Percentiles rank a stretch among this genome's conserved stretches.
Evolutionary conservation across 306 rosid species (phyloP).

Genomic region (Luffa acutangula): DNA sequence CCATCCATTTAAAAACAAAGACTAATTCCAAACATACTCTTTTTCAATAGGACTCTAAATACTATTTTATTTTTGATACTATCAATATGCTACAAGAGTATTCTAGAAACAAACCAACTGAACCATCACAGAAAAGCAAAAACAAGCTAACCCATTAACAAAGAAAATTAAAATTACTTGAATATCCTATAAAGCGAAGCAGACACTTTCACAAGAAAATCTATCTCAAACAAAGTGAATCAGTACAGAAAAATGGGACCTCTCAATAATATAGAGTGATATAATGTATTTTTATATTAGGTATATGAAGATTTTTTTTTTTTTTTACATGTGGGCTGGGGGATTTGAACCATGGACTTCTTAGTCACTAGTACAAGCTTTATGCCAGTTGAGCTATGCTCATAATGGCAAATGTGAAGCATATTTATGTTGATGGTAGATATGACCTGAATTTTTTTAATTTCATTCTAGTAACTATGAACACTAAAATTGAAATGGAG

Average conservation of each 20-base stretch:
- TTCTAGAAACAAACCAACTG: not conserved
- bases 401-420: not conserved
- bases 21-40: not conserved
- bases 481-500: not conserved
- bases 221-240: not conserved
- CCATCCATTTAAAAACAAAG: not conserved
- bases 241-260: not conserved
- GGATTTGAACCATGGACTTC: too few species aligned
- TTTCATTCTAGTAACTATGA: not conserved
- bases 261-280: not conserved
- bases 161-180: not conserved
- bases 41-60: not conserved
- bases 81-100: not conserved
- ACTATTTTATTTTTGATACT: not conserved
- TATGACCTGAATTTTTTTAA: not conserved
- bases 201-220: not conserved
- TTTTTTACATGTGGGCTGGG: too few species aligned
- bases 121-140: not conserved
- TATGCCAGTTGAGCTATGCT: too few species aligned
- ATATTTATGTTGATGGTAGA: not conserved
- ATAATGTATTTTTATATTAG: not conserved
- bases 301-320: not conserved
- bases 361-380: too few species aligned
- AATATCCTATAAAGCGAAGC: not conserved
- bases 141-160: not conserved